A percentile compares a stretch with the other conserved stretches of the same genome.
Evolutionary conservation across 2,329 filamentous ascomycete species (phyloP).

Genomic region (Pseudopyrenochaeta lycopersici): DNA sequence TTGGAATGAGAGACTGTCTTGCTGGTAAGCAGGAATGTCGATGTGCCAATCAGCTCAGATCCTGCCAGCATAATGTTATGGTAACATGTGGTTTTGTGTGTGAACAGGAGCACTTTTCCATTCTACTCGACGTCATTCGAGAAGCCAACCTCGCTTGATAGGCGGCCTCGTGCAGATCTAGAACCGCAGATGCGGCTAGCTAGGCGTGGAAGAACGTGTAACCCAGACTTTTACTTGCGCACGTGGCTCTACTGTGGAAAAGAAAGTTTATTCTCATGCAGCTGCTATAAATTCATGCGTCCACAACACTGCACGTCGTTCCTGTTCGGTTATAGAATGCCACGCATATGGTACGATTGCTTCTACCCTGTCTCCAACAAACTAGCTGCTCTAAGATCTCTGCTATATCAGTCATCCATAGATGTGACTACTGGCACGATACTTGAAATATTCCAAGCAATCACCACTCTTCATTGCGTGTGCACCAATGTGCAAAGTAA

Average conservation of each 20-base stretch:
- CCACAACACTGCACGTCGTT: no score
- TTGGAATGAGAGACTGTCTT: conserved; percentile 1
- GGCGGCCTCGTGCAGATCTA: conserved; percentile 15
- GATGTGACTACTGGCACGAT: no score
- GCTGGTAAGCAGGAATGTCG: background rate
- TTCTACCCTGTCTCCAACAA: no score
- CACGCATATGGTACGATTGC: no score
- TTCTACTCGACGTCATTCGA: conserved; percentile 14
- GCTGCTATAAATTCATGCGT: no score
- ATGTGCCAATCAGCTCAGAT: background rate
- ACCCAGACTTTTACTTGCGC: conserved; percentile 20
- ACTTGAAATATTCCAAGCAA: no score
- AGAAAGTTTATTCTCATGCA: no score
- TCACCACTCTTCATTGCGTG: no score
- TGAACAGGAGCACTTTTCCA: conserved; percentile 10
- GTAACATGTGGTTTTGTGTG: conserved; percentile 2
- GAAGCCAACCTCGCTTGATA: conserved; percentile 13
- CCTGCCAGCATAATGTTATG: background rate
- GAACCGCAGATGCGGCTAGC: conserved; percentile 23
- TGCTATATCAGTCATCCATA: no score
- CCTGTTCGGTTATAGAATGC: no score
- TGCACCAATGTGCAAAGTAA: no score
- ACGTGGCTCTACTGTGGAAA: conserved; percentile 10
- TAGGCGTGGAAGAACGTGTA: conserved; percentile 19
- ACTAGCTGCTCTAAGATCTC: no score